Evolutionary conservation across 192 early-diverging fungal species (phyloP).

Genomic region (Coemansia sp.): DNA sequence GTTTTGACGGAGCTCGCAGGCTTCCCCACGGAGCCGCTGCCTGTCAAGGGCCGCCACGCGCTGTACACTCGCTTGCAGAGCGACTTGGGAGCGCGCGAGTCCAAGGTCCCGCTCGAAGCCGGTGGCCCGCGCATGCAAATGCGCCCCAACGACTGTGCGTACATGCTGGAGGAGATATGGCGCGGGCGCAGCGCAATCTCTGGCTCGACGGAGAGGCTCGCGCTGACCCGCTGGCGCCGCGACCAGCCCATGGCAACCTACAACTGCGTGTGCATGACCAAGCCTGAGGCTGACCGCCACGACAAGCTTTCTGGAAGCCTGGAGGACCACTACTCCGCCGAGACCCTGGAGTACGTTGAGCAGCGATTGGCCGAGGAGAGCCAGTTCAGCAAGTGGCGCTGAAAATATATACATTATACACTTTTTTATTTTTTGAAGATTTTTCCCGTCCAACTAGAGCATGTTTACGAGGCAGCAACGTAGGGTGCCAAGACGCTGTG

Average conservation of each 20-base stretch:
- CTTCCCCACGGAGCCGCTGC: slow-evolving; percentile 71
- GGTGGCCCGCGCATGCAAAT: slow-evolving; percentile 47
- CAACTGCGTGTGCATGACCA: slow-evolving; percentile 88
- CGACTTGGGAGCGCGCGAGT: slow-evolving; percentile 68
- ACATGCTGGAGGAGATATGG: slow-evolving; percentile 92
- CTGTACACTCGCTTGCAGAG: slow-evolving; percentile 75
- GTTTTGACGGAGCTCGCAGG: slow-evolving; percentile 60
- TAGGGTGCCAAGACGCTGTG: slow-evolving; percentile 48
- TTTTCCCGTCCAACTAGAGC: not conserved
- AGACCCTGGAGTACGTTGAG: slow-evolving; percentile 35
- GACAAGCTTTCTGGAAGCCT: slow-evolving; percentile 30
- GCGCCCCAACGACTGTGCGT: slow-evolving; percentile 72
- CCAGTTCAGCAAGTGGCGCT: slow-evolving; percentile 46
- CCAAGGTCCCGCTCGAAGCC: slow-evolving; percentile 5
- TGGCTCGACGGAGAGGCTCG: slow-evolving; percentile 70
- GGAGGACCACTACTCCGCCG: slow-evolving; percentile 44
- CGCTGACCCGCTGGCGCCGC: slow-evolving; percentile 79
- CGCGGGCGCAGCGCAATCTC: slow-evolving; percentile 78
- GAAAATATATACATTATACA: not conserved
- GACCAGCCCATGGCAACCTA: slow-evolving; percentile 64
- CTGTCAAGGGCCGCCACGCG: slow-evolving; percentile 74
- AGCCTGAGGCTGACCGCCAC: slow-evolving; percentile 68
- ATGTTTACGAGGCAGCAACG: slow-evolving; percentile 2
- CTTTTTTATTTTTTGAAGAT: not conserved
- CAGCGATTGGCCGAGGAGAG: slow-evolving; percentile 40